Evolutionary conservation across 768 basidiomycete genomes (phyloP), one percentile per base, ranked within the genome.

Genomic region (Lactarius hengduanensis): DNA sequence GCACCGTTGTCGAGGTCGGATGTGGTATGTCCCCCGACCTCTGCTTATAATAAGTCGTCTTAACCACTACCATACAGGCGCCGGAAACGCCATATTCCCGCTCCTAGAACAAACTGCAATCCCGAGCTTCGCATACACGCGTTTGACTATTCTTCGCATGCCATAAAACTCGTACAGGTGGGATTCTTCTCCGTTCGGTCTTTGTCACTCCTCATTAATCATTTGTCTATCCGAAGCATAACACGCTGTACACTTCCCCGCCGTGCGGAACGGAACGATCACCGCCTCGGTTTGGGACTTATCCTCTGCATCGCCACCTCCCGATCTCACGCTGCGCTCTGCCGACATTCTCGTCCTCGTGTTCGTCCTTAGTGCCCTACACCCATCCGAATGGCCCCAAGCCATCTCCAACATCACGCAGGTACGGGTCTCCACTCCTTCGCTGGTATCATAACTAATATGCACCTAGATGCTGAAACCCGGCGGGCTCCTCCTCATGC

Each of bases 41-140:
- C 43, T 38, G 11, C 13, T 4, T 58, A 18, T n/a, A 15, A 15
- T 2, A 13, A 38, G 4, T 34, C 9, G 56, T 55, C 30, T 16
- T 40, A 7, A 50, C 59, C 61, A 26, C 26, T 5, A 22, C n/a
- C 28, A 6, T 22, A 30, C 38, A 92, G 95, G 96, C 50, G 93
- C 94, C 22, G 97, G 97, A n/a, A 97, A 96, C 74, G 89, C 94
- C 7, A 85, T 94, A 1, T 97, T 95, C 72, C 97, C 97, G 0
- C 80, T 99, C 1, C 80, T 97, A 26, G 79, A 85, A n/a, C 77
- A 84, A 38, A 98, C 73, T 76, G 84, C 71, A 99, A 99, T 75
- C 88, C 92, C 0, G 74, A 84, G 0, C 83, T 98, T 8, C 74
- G 75, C 9, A 78, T 98, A 18, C 82, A 84, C 45, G 96, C 96